Evolutionary conservation across 352 stramenopile species (phyloP), one percentile per base, ranked within the genome.

Genomic region (Pythium graminicola): DNA sequence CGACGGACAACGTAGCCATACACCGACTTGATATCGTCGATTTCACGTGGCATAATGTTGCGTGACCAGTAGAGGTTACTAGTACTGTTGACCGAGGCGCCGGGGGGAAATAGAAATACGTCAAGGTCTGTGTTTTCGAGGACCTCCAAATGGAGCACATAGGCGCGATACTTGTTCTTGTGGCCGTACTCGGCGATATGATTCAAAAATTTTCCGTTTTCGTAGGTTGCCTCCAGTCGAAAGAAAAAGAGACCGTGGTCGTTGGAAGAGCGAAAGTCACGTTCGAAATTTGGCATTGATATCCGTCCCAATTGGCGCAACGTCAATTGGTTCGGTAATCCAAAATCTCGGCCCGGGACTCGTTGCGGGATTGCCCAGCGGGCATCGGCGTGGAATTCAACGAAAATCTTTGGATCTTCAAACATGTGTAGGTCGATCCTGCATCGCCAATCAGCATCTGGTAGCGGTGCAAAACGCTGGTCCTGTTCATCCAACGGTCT

Each of bases 121-220:
- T 65, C 54, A 53, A 76, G 82, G 24, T 70, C 62, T 6, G 47
- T 72, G 3, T 66, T 51, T 1, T 69, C 67, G 2, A 64, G 55
- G 17, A 86, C 67, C 29, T 69, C 60, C 13, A 86, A 49, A 24
- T 65, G 52, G 17, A 88, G 60, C 9, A 71, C 76, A 29, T 64
- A 73, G 4, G 73, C 67, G 26, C 69, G 67, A 9, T 32, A 42
- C 11, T 63, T 65, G 52, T 75, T 80, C 58, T 92, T 92, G 53
- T 92, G 67, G 8, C 72, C 74, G 48, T 88, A 89, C 35, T 71
- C 71, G 2, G 78, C 71, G 10, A 92, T 45, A 43, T 73, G 60
- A n/a, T 76, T 74, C 31, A 89, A 64, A 49, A 92, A 72, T 54
- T 89, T 89, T 59, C 68, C 76, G 44, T 89, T 69, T 33, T 89